Conservation (phyloP, 805 yeast genomes). For the Pichia manshurica region DNA sequence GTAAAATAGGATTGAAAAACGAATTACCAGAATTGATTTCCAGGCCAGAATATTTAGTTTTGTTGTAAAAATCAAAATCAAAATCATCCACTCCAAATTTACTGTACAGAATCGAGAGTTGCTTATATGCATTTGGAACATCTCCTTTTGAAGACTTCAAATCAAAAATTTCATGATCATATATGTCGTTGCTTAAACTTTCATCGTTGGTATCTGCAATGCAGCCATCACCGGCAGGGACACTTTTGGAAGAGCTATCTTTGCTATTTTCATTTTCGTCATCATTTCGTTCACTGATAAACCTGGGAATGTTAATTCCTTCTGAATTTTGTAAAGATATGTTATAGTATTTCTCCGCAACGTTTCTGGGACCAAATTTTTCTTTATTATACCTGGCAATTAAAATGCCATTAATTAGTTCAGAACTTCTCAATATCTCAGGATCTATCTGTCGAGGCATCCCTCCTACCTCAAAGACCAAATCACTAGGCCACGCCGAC, state of each 20-base stretch:
- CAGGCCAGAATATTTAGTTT: conserved; percentile 71
- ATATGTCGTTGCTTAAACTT: neutral
- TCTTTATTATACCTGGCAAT: conserved; percentile 51
- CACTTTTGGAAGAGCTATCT: no score
- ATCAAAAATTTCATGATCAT: conserved; percentile 24
- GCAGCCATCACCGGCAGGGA: no score
- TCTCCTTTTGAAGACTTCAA: conserved; percentile 31
- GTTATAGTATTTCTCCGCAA: conserved; percentile 37
- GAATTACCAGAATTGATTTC: conserved; percentile 82
- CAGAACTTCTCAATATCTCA: conserved; percentile 37
- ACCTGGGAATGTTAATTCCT: conserved; percentile 38
- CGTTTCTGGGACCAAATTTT: conserved; percentile 54
- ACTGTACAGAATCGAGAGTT: conserved; percentile 73
- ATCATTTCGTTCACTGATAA: conserved; percentile 51
- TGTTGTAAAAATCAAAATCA: conserved; percentile 81
- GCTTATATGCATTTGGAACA: conserved; percentile 70
- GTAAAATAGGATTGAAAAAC: conserved; percentile 71
- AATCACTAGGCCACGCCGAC: conserved; percentile 72
- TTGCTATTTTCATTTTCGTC: conserved; percentile 21
- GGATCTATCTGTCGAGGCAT: conserved; percentile 51
- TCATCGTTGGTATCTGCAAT: neutral
- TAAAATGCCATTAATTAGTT: conserved; percentile 29
- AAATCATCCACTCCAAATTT: conserved; percentile 91
- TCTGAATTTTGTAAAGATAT: conserved; percentile 28
- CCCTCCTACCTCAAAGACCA: conserved; percentile 54